phyloP scores from a whole-genome alignment of 768 basidiomycete species.

The Lactarius pseudohatsudake region DNA sequence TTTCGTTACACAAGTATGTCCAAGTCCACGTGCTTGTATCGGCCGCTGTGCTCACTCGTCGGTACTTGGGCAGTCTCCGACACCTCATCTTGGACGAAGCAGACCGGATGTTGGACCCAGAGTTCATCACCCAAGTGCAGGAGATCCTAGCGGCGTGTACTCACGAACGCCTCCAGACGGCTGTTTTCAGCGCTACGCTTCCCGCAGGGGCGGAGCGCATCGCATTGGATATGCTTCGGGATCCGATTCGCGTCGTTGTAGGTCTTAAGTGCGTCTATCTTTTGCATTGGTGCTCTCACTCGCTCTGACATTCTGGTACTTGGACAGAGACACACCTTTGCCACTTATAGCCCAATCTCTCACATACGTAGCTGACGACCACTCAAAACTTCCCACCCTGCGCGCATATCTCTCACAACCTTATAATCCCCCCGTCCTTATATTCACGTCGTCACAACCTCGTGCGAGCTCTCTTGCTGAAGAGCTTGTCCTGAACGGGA shows the following conservation, averaged over 20 bases:
- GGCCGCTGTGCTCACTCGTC: conserved; percentile 7
- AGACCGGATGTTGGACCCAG: conserved; percentile 84
- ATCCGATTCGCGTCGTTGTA: conserved; percentile 93
- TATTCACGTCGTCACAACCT: conserved; percentile 90
- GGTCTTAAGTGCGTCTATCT: conserved; percentile 80
- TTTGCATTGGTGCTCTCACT: neutral
- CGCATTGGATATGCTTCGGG: conserved; percentile 78
- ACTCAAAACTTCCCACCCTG: conserved; percentile 91
- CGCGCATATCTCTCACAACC: conserved; percentile 75
- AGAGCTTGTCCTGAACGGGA: conserved; percentile 76
- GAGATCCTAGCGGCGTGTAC: conserved; percentile 83
- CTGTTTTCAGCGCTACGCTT: conserved; percentile 92
- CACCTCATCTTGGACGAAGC: conserved; percentile 90
- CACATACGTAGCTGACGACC: conserved; percentile 88
- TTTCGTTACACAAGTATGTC: conserved; percentile 73
- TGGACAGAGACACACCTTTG: conserved; percentile 83
- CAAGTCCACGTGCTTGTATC: neutral
- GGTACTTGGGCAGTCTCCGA: conserved; percentile 56
- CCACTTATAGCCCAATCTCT: conserved; percentile 87
- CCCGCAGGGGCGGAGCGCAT: conserved; percentile 85
- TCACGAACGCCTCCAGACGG: conserved; percentile 69
- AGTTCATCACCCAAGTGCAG: conserved; percentile 86
- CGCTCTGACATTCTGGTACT: conserved; percentile 6
- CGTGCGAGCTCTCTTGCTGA: conserved; percentile 78
- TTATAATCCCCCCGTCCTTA: conserved; percentile 86